Evolutionary conservation across 495 filamentous ascomycete genomes (phyloP), one percentile per base, ranked within the genome.

Genomic region (Penicillium flavigenum): DNA sequence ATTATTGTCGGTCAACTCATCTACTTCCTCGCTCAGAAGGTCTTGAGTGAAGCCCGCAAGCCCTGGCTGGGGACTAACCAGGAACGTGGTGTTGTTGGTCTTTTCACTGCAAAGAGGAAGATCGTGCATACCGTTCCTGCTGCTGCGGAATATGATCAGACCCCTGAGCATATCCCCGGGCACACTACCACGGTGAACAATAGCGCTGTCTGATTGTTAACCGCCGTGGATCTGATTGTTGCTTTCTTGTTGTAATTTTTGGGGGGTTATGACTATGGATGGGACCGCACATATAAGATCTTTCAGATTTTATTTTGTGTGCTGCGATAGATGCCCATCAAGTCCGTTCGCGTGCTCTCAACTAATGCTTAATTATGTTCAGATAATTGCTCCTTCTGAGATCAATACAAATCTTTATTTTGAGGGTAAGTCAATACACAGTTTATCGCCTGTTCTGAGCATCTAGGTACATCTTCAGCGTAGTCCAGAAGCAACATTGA

Each of bases 1-100:
- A 97, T 98, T 65, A 85, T 98, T 56, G 36, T 91, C 8, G 93
- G 94, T 3, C 77, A 91, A 59, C 74, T 92, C 20, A 80, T 89
- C 26, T 98, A 97, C 65, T 96, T 91, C 71, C 71, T 92, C 5
- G 87, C 86, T 4, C 88, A 88, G 45, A 83, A 82, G 54, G 69
- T 70, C 1, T 72, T 97, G 45, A 94, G 91, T n/a, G 94, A 98
- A 70, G 83, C 87, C 39, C 86, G 85, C 72, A 98, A 98, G 81
- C 94, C 94, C 5, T 98, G 94, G 94, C 73, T 98, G 38, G 94
- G 94, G 2, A 75, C 81, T 49, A 84, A 89, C 60, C 94, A 98
- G 81, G 86, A 92, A 65, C 72, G 80, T 5, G 94, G 94, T 26
- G 79, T 95, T 43, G 82, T 79, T 14, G 94, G 94, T 14, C 59